Evolutionary conservation across 352 stramenopile genomes (phyloP).

Genomic region (Globisporangium ultimum): DNA sequence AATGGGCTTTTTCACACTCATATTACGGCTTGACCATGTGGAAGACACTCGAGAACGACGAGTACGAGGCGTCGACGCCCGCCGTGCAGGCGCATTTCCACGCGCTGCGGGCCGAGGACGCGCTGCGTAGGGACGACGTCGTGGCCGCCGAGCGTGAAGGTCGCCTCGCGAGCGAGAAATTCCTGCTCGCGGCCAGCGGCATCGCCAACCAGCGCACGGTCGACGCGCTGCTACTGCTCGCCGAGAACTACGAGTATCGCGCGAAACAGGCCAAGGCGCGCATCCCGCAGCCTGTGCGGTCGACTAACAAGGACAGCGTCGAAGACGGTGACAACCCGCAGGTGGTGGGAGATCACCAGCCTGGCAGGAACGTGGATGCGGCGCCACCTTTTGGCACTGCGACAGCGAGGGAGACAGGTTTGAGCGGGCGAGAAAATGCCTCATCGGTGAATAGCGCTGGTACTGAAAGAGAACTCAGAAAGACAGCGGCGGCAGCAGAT

Average conservation of each 20-base stretch:
- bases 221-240: constrained; percentile 63
- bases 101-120: constrained; percentile 62
- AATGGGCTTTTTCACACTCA: no score
- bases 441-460: no score
- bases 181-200: constrained; percentile 52
- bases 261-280: constrained; percentile 52
- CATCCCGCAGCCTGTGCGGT: constrained; percentile 19
- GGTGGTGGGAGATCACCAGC: background rate
- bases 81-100: constrained; percentile 83
- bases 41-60: constrained; percentile 61
- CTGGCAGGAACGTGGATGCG: no score
- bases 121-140: constrained; percentile 51
- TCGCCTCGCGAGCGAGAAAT: constrained; percentile 64
- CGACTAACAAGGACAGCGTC: background rate
- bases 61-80: constrained; percentile 66
- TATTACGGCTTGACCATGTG: constrained; percentile 36
- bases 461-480: background rate
- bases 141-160: constrained; percentile 59
- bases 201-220: constrained; percentile 67
- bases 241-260: constrained; percentile 78
- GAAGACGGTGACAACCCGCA: background rate
- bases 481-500: background rate
- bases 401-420: no score
- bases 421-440: no score
- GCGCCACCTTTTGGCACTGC: no score